These are phyloP conservation scores for Claviceps maximensis DNA, from an alignment of 2,329 filamentous ascomycete species.

Conservation along the genomic window DNA sequence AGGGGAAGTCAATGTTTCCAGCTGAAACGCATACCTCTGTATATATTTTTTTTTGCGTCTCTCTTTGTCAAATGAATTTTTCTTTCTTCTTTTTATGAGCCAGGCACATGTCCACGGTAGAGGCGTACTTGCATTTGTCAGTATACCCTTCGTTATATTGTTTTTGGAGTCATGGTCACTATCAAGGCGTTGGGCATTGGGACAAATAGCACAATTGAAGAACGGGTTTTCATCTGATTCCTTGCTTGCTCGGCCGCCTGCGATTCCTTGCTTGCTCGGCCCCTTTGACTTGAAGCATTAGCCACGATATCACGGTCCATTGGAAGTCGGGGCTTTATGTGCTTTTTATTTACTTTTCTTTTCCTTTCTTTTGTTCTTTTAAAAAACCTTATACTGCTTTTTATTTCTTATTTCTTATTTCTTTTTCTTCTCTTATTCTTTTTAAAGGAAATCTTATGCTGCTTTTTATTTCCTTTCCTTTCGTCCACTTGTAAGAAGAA, in stretches of 20 bases:
- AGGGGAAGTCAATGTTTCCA: not conserved
- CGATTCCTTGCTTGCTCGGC: not conserved
- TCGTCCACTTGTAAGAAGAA: too few relatives aligned
- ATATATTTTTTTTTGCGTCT: not conserved
- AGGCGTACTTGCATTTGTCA: constrained; percentile 13
- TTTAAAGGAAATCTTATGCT: too few relatives aligned
- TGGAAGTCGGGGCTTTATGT: too few relatives aligned
- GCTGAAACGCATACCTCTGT: constrained; percentile 3
- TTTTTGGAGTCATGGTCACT: constrained; percentile 9
- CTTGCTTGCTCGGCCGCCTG: not conserved
- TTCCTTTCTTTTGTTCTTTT: too few relatives aligned
- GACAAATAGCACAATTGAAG: constrained; percentile 5
- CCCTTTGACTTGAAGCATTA: not conserved
- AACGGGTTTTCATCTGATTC: not conserved
- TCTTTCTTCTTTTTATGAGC: not conserved
- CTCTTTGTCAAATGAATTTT: not conserved
- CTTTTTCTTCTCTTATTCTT: not conserved
- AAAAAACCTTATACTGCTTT: too few relatives aligned
- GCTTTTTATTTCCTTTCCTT: too few relatives aligned
- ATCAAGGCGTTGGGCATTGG: constrained; percentile 15
- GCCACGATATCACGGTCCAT: too few relatives aligned
- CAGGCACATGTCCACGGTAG: constrained; percentile 9
- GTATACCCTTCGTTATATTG: constrained; percentile 21
- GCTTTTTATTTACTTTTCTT: too few relatives aligned
- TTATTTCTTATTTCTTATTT: too few relatives aligned